Evolutionary conservation across 1,139 yeast species (phyloP).

Genomic region (Candida sp.): DNA sequence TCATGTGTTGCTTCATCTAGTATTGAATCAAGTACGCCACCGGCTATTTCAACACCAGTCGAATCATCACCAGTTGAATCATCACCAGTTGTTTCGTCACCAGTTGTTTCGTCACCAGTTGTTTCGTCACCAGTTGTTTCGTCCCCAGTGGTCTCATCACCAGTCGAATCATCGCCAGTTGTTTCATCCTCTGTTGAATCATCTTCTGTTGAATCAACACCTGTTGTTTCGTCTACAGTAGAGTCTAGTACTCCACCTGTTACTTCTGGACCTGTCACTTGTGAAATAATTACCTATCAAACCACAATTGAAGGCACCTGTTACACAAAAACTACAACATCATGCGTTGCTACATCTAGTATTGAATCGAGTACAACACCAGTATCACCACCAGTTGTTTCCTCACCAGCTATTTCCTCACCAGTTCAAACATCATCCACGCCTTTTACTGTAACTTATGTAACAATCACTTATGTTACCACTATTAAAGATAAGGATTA

Average conservation of each 20-base stretch:
- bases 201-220: too few relatives aligned
- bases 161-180: background rate
- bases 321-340: background rate
- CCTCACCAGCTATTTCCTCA: too few relatives aligned
- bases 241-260: background rate
- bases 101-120: background rate
- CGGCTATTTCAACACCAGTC: background rate
- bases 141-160: background rate
- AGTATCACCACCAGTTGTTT: background rate
- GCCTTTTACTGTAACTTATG: background rate
- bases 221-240: background rate
- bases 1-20: background rate
- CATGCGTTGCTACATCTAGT: conserved; percentile 1
- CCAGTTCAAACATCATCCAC: background rate
- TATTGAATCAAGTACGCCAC: too few relatives aligned
- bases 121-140: background rate
- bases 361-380: background rate
- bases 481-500: background rate
- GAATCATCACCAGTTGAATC: background rate
- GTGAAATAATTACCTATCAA: background rate
- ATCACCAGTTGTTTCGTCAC: background rate
- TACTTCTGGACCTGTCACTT: conserved; percentile 1
- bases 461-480: background rate
- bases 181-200: background rate
- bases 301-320: background rate